A percentile compares a stretch with the other conserved stretches of the same genome.
phyloP scores from a whole-genome alignment of 1,284 basidiomycete species.

The Chiua sp. region DNA sequence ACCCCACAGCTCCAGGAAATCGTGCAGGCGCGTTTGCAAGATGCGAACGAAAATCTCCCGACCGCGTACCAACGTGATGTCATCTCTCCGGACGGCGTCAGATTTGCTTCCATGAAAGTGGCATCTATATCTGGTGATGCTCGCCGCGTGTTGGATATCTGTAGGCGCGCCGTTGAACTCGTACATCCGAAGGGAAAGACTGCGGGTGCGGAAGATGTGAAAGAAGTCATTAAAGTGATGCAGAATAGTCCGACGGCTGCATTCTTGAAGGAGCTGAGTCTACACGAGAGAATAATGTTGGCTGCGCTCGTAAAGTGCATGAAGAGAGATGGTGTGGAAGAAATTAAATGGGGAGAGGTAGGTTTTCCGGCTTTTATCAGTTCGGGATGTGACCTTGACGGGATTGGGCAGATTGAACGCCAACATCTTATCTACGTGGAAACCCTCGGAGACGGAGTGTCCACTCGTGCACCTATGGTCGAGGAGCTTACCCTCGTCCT shows the following conservation, averaged over 20 bases:
- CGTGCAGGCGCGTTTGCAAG: conserved; percentile 78
- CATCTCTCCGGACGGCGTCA: conserved; percentile 81
- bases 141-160: conserved; percentile 91
- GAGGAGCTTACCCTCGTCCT: conserved; percentile 66
- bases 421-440: conserved; percentile 71
- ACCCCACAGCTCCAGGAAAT: conserved; percentile 86
- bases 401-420: conserved; percentile 55
- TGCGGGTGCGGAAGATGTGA: conserved; percentile 79
- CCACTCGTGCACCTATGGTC: conserved; percentile 55
- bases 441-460: conserved; percentile 57
- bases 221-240: conserved; percentile 86
- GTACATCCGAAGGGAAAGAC: conserved; percentile 56
- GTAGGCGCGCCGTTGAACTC: conserved; percentile 89
- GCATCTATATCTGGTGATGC: conserved; percentile 96
- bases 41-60: conserved; percentile 55
- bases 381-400: conserved; percentile 8
- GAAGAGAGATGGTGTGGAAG: conserved; percentile 84
- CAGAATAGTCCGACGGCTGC: conserved; percentile 90
- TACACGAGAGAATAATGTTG: conserved; percentile 92
- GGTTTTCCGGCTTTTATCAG: conserved; percentile 23
- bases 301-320: conserved; percentile 86
- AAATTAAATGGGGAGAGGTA: conserved; percentile 86
- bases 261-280: conserved; percentile 80
- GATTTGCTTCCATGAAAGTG: conserved; percentile 91
- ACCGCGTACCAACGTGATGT: conserved; percentile 49